Base-by-base conservation (phyloP, 2,329 filamentous ascomycete genomes). In the Phaeosphaeriaceae sp. region DNA sequence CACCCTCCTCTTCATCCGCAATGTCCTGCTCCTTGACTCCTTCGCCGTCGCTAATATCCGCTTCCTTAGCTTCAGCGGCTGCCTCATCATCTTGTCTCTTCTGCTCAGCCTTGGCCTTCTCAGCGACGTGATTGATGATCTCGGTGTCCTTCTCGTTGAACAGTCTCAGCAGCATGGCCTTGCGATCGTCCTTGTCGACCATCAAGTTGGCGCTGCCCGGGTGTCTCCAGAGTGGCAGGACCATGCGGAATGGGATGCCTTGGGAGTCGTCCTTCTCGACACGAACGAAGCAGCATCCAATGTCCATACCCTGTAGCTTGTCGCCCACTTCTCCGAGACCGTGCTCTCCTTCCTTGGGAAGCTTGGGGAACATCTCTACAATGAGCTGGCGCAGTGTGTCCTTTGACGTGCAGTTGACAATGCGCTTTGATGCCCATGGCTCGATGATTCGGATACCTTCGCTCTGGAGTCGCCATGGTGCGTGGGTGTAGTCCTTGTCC, bases 131-230 rank as follows among this genome's bases (percentile, higher is more conserved):
- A 53, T 78, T 77, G 53, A 73, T 76, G 62, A 96, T 85, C 48
- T 97, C 84, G 3, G 92, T 92, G 0, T 91, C 90, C 25, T 90
- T 90, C 68, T 98, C 94, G 74, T 97, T 96, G 81, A 90, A 99
- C 60, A 99, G 84, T 21, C 95, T 86, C 63, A 98, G 83, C 67
- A 98, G 81, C 92, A 98, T 96, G 1, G 95, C 95, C 72, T 78
- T 89, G 17, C 95, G 88, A 66, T 99, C 95, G 77, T 99, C 95
- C 82, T 99, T 99, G 50, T 95, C 94, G 72, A 99, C 84, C 95
- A 99, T 99, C 53, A 99, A 86, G 77, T 99, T 99, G 58, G 98
- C 84, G 20, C 91, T 94, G 68, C 93, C 89, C 60, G 96, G 86
- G 75, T 93, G 96, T 79, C 96, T 90, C 95, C 95, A 99, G 25